Evolutionary conservation across 805 yeast species (phyloP), one percentile per base, ranked within the genome.

Genomic region (Hanseniaspora pseudoguilliermondii): DNA sequence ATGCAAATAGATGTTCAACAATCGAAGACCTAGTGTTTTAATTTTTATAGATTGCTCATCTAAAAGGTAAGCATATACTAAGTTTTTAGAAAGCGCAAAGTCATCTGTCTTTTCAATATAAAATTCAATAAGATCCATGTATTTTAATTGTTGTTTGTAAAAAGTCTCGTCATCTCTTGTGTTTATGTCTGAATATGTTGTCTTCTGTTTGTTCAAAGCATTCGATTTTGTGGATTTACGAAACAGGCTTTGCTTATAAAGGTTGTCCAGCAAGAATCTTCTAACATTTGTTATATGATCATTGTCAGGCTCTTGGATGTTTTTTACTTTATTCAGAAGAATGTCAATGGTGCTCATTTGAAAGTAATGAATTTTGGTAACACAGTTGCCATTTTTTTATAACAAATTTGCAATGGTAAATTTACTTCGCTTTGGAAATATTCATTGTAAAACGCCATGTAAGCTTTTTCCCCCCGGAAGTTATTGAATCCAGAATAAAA

Each of bases 221-320:
- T 51, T 51, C 11, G 20, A 5, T 9, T 40, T 32, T 1, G 32
- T 41, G 13, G 18, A 10, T 6, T 20, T 41, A 8, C 8, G 10
- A 23, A 32, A 11, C 21, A 20, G 27, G 11, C 13, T 20, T 34
- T 46, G 49, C 20, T 34, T 49, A 16, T 49, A 49, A n/a, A 49
- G 36, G 10, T 32, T 49, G 29, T 41, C 47, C 16, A 49, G n/a
- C 21, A 49, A 20, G 23, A 49, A 49, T 32, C 43, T 21, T 38
- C 35, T 48, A 40, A 32, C 49, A 36, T 53, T 38, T 29, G 36
- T 40, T 36, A 34, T 29, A 38, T 34, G 18, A 9, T 41, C 36
- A 8, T 46, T 38, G 35, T 38, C 18, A 6, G 38, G 27, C 5
- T 41, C 8, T 52, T 49, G 60, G 3, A 59, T 64, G 55, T 62